Conservation (phyloP, 2,329 filamentous ascomycete species). For the Dactylellina drechsleri region DNA sequence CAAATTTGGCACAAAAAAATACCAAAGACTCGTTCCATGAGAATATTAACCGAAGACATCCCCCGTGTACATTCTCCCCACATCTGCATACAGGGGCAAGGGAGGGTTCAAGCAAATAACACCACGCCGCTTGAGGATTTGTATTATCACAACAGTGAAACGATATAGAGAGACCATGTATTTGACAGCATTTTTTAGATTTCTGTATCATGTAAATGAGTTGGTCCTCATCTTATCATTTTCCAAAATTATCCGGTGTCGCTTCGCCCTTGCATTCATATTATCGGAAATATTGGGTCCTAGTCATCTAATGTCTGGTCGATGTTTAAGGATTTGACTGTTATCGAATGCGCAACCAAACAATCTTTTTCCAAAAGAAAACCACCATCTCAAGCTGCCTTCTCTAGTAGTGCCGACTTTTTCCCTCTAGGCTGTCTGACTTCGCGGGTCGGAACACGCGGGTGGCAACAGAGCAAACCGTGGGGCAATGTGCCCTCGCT, state of each 20-base stretch:
- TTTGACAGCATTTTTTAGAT: conserved; percentile 14
- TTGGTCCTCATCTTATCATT: conserved; percentile 10
- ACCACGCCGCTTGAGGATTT: conserved; percentile 40
- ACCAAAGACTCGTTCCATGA: not conserved
- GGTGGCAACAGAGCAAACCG: conserved; percentile 44
- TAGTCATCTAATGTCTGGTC: conserved; percentile 15
- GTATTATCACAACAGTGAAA: conserved; percentile 34
- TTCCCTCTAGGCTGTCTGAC: conserved; percentile 20
- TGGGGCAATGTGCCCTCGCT: conserved; percentile 23
- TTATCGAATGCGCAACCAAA: not conserved
- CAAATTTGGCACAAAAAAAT: conserved; percentile 13
- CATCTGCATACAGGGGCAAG: conserved; percentile 20
- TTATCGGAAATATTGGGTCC: conserved; percentile 5
- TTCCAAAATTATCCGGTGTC: conserved; percentile 23
- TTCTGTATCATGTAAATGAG: conserved; percentile 36
- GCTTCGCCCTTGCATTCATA: conserved; percentile 25
- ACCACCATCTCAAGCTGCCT: conserved; percentile 18
- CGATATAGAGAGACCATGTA: conserved; percentile 8
- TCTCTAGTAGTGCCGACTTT: conserved; percentile 28
- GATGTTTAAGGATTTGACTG: not conserved
- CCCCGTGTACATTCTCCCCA: conserved; percentile 31
- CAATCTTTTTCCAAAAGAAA: conserved; percentile 10
- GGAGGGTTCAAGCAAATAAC: conserved; percentile 18
- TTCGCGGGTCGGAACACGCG: conserved; percentile 54
- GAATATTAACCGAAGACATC: conserved; percentile 46